Conservation (phyloP, 805 yeast genomes). For the Yarrowia sp. region DNA sequence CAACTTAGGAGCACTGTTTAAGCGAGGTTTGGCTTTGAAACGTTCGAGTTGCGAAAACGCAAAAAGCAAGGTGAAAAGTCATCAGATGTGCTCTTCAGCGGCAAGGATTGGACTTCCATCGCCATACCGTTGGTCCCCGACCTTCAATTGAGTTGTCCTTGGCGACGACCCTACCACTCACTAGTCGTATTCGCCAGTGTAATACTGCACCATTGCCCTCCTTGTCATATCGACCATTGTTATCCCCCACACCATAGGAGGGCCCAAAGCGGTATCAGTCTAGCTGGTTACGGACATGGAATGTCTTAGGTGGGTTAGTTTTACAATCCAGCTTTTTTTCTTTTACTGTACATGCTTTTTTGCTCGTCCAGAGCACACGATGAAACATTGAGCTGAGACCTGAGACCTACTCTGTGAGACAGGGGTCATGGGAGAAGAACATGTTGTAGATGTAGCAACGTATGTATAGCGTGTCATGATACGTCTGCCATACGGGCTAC, state of each 20-base stretch:
- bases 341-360: neutral
- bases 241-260: conserved; percentile 6
- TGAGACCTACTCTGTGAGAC: conserved; percentile 8
- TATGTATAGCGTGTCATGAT: too few species aligned
- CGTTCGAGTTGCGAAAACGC: neutral
- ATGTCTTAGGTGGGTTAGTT: conserved; percentile 7
- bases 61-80: conserved; percentile 1
- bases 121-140: too few species aligned
- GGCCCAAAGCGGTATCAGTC: conserved; percentile 12
- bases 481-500: too few species aligned
- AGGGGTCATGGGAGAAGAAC: conserved; percentile 5
- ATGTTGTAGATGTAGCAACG: too few species aligned
- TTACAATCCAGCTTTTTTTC: neutral
- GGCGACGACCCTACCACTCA: neutral
- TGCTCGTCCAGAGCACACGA: conserved; percentile 14
- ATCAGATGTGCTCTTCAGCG: neutral
- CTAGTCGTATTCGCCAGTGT: conserved; percentile 6
- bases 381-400: conserved; percentile 15
- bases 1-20: neutral
- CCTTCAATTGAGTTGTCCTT: neutral
- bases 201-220: neutral
- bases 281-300: conserved; percentile 9
- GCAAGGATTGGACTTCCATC: too few species aligned
- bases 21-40: conserved; percentile 5
- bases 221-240: neutral